Evolutionary conservation across 2,329 filamentous ascomycete species (phyloP), one percentile per base, ranked within the genome.

Genomic region (Aspergillus sp.): DNA sequence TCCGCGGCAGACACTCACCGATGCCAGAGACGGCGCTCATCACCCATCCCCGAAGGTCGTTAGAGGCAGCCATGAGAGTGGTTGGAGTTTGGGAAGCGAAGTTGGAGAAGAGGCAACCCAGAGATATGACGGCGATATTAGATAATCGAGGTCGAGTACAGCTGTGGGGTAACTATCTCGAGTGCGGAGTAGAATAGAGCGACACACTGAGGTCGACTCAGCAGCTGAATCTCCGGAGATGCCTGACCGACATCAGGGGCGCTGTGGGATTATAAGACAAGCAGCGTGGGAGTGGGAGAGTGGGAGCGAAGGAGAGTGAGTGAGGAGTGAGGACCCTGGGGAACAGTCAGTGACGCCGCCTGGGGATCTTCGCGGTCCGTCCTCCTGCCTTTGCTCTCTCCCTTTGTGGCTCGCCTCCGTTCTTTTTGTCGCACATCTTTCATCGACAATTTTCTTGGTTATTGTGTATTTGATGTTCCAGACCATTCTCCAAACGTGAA

Each of bases 1-100:
- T 21, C 14, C 56, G 14, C 35, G 55, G 64, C 44, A 37, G 21
- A 41, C 15, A 69, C 73, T 62, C 75, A 88, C 86, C 86, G 70
- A 92, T 87, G 70, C 92, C 96, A 75, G 93, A 91, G 64, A 92
- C 81, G 69, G 83, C 87, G 62, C 85, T 82, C 90, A 98, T 91
- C 66, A 98, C 88, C 93, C 93, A 98, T 68, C 95, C 93, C 63
- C 92, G 86, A 62, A 88, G 88, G 79, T 98, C 93, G 79, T 93
- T 95, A 72, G 87, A 83, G 63, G 89, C 70, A 56, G 68, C 73
- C 81, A 83, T 79, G 57, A 56, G 67, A 23, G 46, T 50, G 49
- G 61, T 48, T 48, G 52, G 56, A 55, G 12, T 43, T 43, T 51
- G 59, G 56, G 43, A 49, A 40, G 33, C 41, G 47, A n/a, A 57